Percentiles rank a stretch among this genome's conserved stretches.
Evolutionary conservation across 176 grass and related monocot genomes (phyloP).

Genomic region (Dendrocalamus sinicus): DNA sequence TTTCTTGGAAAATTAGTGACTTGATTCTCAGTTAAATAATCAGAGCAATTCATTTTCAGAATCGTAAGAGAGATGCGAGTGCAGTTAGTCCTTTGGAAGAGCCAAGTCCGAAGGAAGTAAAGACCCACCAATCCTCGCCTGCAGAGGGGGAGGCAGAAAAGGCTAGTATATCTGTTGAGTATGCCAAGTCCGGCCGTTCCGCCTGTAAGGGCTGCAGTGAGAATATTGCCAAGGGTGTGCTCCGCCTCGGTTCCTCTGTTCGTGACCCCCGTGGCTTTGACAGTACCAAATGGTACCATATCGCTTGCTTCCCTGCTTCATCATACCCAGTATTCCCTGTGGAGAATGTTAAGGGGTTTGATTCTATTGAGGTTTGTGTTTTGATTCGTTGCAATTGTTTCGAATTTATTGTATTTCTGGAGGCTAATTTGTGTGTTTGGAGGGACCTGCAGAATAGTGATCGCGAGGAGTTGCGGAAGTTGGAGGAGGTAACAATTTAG

Average conservation of each 20-base stretch:
- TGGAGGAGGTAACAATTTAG: conserved; percentile 32
- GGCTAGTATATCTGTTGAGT: conserved; percentile 40
- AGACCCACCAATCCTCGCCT: conserved; percentile 40
- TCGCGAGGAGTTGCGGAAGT: conserved; percentile 23
- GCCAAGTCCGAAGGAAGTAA: conserved; percentile 57
- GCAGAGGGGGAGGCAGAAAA: conserved; percentile 45
- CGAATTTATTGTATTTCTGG: background rate
- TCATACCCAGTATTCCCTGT: conserved; percentile 25
- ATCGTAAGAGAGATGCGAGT: conserved; percentile 43
- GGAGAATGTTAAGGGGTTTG: conserved; percentile 64
- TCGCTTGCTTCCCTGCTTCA: conserved; percentile 60
- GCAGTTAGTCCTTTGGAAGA: conserved; percentile 31
- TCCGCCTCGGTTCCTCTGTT: conserved; percentile 53
- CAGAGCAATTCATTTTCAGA: conserved; percentile 47
- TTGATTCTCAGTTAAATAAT: conserved; percentile 13
- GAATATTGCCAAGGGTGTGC: conserved; percentile 41
- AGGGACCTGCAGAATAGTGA: conserved; percentile 22
- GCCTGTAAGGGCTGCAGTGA: conserved; percentile 39
- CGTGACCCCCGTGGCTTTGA: conserved; percentile 62
- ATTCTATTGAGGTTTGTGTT: conserved; percentile 54
- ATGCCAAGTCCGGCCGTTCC: conserved; percentile 59
- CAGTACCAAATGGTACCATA: conserved; percentile 67
- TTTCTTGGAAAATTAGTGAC: background rate
- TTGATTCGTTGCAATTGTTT: conserved; percentile 9
- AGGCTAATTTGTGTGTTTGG: conserved; percentile 21